Percentiles rank a stretch among this genome's conserved stretches.
Conservation (phyloP, 805 yeast species). For the Alloascoidea africana region DNA sequence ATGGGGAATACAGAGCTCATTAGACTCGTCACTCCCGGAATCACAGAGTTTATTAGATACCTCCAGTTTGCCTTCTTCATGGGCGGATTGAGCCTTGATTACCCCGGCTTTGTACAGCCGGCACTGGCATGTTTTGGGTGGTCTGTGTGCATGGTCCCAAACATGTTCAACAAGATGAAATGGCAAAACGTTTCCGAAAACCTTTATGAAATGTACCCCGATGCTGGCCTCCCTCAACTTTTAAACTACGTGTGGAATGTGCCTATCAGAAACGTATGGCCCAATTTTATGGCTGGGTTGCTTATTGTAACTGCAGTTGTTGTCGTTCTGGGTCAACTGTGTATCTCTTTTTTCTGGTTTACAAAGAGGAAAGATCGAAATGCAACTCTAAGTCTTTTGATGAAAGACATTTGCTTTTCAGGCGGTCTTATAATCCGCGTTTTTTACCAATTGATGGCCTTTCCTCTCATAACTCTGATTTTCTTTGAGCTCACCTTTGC, state of each 20-base stretch:
- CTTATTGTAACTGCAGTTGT: neutral
- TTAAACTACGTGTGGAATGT: too few relatives aligned
- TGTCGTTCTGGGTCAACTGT: neutral
- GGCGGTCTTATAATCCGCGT: neutral
- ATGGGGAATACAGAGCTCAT: constrained; percentile 20
- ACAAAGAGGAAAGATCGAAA: neutral
- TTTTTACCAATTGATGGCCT: neutral
- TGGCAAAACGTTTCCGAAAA: too few relatives aligned
- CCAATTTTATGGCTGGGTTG: neutral
- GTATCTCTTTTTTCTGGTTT: neutral
- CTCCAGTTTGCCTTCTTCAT: constrained; percentile 45
- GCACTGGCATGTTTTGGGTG: constrained; percentile 33
- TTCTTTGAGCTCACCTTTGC: neutral
- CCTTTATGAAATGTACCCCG: neutral
- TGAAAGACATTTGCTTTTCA: neutral
- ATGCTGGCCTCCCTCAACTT: neutral
- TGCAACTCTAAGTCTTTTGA: neutral
- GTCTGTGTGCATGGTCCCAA: constrained; percentile 20
- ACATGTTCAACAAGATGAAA: too few relatives aligned
- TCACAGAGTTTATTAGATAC: constrained; percentile 31
- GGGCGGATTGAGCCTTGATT: constrained; percentile 35
- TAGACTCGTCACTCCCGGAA: constrained; percentile 36
- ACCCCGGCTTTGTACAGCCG: constrained; percentile 52
- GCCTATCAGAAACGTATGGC: too few relatives aligned
- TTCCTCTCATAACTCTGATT: neutral